Base-by-base conservation (phyloP, 192 early-diverging fungal genomes). In the Backusella parvicylindrica region DNA sequence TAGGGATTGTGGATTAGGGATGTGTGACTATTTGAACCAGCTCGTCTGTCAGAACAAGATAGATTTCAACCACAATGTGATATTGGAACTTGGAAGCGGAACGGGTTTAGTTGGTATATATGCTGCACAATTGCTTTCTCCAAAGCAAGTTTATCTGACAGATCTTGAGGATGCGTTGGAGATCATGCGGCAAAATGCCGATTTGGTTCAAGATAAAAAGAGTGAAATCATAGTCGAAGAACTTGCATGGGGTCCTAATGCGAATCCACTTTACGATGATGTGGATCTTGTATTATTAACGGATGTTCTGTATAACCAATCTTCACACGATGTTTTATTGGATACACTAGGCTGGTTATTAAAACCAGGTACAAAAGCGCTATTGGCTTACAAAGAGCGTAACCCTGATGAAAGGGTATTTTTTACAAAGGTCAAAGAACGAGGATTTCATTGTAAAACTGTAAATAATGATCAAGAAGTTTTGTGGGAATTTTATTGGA, bases 1-100 rank as follows among this genome's bases (percentile, higher is more conserved):
- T 71, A 80, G 79, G 79, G 79, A 80, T 30, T 76, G 79, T 70
- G 79, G 79, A 71, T 30, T 80, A 26, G 79, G 69, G 15, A 73
- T 80, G 79, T 76, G 79, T 38, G 32, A 36, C 43, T 75, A 53
- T 56, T 32, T 70, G 35, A 31, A 28, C 18, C 49, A 64, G 11
- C 36, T 43, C 9, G 21, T 65, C 31, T 16, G n/a, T 37, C 33
- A 72, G 23, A 4, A 41, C 18, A 72, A 35, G 5, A 13, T 13
- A 16, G 40, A 64, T 36, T 30, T 72, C 16, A 64, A 67, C 15
- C 18, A 37, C 53, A 64, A 76, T 26, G 26, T 23, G 8, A 37
- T 80, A 16, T 23, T 80, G 30, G 79, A 80, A 50, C 40, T 80
- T 53, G 79, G 79, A 9, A 80, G 79, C 38, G 79, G 79, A 26